Evolutionary conservation across 2,329 filamentous ascomycete genomes (phyloP).

Genomic region (Cordyceps farinosa): DNA sequence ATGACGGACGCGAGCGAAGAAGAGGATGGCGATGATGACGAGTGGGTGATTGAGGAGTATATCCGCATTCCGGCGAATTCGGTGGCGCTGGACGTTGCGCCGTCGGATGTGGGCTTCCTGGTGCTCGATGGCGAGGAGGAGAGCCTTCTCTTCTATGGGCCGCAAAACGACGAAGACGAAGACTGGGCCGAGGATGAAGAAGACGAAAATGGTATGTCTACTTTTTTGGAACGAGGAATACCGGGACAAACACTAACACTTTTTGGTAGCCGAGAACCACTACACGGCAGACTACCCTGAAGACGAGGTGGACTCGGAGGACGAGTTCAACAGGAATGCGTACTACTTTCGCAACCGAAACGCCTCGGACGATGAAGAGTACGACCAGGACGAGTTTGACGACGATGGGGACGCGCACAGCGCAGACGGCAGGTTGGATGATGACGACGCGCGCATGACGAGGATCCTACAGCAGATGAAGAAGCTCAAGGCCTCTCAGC

Average conservation of each 20-base stretch:
- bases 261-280: slow-evolving; percentile 64
- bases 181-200: slow-evolving; percentile 57
- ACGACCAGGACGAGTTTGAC: slow-evolving; percentile 38
- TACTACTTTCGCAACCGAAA: slow-evolving; percentile 53
- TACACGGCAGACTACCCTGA: slow-evolving; percentile 79
- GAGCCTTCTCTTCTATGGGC: slow-evolving; percentile 56
- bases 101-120: slow-evolving; percentile 52
- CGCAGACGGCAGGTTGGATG: slow-evolving; percentile 37
- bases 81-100: slow-evolving; percentile 44
- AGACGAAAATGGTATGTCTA: slow-evolving; percentile 59
- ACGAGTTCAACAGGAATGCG: slow-evolving; percentile 48
- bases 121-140: slow-evolving; percentile 58
- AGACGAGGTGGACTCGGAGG: slow-evolving; percentile 69
- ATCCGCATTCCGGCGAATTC: slow-evolving; percentile 55
- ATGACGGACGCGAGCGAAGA: slow-evolving; percentile 41
- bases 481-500: slow-evolving; percentile 5
- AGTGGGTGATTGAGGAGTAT: slow-evolving; percentile 64
- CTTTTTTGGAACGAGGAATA: no score
- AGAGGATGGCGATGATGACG: slow-evolving; percentile 47
- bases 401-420: slow-evolving; percentile 23
- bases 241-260: slow-evolving; percentile 3
- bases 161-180: slow-evolving; percentile 60
- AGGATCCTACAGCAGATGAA: slow-evolving; percentile 38
- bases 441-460: slow-evolving; percentile 35
- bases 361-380: slow-evolving; percentile 55